Conservation (phyloP, 768 basidiomycete genomes). For the Russula brevipes region DNA sequence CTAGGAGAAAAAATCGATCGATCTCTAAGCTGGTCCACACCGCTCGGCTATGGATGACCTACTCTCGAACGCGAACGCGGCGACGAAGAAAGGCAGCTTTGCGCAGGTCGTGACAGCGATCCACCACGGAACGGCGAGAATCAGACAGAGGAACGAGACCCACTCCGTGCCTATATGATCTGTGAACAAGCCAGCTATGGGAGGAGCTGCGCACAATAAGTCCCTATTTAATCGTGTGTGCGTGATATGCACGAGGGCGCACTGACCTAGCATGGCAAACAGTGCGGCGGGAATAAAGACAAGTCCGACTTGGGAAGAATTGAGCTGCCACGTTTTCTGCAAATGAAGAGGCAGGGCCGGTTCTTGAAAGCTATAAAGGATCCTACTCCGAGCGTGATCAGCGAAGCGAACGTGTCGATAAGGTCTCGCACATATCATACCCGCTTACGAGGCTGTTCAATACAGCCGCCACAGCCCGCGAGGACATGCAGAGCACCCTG, state of each 20-base stretch:
- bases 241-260: neutral
- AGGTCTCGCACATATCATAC: slow-evolving; percentile 26
- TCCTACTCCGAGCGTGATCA: slow-evolving; percentile 16
- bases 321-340: slow-evolving; percentile 32
- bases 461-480: slow-evolving; percentile 30
- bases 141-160: slow-evolving; percentile 43
- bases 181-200: slow-evolving; percentile 51
- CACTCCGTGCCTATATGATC: slow-evolving; percentile 57
- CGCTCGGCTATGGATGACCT: slow-evolving; percentile 21
- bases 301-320: slow-evolving; percentile 49
- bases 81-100: slow-evolving; percentile 46
- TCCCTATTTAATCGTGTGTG: neutral
- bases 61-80: slow-evolving; percentile 53
- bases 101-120: slow-evolving; percentile 44
- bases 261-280: slow-evolving; percentile 60
- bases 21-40: neutral
- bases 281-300: slow-evolving; percentile 60
- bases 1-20: slow-evolving; percentile 33
- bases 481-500: slow-evolving; percentile 27
- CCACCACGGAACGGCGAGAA: slow-evolving; percentile 62
- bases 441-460: slow-evolving; percentile 34
- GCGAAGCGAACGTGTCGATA: neutral
- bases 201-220: slow-evolving; percentile 41
- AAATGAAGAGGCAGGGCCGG: slow-evolving; percentile 36
- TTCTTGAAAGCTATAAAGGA: slow-evolving; percentile 31